Conservation (phyloP, 169 alveolate species). For the Plasmodium vinckei region DNA sequence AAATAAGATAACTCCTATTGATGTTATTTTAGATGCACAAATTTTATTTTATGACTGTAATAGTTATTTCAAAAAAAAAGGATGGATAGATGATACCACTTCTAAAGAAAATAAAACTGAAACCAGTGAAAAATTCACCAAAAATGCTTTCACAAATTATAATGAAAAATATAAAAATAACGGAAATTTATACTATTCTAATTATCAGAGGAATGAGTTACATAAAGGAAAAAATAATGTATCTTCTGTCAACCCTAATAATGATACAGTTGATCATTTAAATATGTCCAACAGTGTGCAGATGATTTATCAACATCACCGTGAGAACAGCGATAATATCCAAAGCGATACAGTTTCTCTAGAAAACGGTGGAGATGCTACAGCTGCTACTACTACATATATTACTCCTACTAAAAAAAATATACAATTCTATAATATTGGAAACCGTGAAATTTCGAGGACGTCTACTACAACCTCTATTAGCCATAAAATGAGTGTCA, state of each 20-base stretch:
- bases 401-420: not conserved
- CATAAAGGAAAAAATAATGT: conserved; percentile 4
- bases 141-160: not conserved
- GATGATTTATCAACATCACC: not conserved
- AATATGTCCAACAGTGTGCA: too few relatives aligned
- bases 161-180: not conserved
- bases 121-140: not conserved
- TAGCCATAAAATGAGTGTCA: conserved; percentile 8
- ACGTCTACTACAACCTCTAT: conserved; percentile 43
- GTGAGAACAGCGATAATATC: not conserved
- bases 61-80: conserved; percentile 43
- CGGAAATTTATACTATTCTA: not conserved
- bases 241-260: not conserved
- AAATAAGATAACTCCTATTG: conserved; percentile 49
- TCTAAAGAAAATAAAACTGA: not conserved
- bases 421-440: conserved; percentile 16
- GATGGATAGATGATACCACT: conserved; percentile 18
- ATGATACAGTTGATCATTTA: not conserved
- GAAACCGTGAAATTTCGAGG: conserved; percentile 46
- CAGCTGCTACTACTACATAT: not conserved
- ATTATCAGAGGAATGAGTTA: not conserved
- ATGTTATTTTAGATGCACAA: conserved; percentile 54
- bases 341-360: not conserved
- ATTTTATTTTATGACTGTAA: conserved; percentile 42
- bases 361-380: not conserved